A percentile compares a stretch with the other conserved stretches of the same genome.
phyloP scores from a whole-genome alignment of 306 rosid species.

The Potentilla sterilis region DNA sequence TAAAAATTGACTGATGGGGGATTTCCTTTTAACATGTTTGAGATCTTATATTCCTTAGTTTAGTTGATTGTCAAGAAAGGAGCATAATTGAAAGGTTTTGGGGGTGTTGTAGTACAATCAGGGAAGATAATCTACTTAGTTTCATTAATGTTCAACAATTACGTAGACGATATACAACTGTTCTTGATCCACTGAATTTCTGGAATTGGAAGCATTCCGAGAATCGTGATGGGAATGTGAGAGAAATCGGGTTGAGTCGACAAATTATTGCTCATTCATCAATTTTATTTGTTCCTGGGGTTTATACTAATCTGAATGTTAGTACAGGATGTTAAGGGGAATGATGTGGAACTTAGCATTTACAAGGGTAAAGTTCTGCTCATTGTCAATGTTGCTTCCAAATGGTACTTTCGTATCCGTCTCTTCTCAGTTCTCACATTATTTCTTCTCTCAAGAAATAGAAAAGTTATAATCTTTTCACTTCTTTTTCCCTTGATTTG shows the following conservation, averaged over 20 bases:
- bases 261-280: background rate
- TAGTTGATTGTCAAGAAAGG: constrained; percentile 5
- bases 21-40: background rate
- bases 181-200: background rate
- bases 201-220: background rate
- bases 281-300: background rate
- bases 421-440: background rate
- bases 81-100: background rate
- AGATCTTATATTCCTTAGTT: background rate
- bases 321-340: constrained; percentile 65
- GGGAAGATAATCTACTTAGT: background rate
- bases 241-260: background rate
- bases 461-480: background rate
- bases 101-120: background rate
- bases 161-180: background rate
- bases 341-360: constrained; percentile 51
- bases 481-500: constrained; percentile 17
- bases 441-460: background rate
- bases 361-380: constrained; percentile 74
- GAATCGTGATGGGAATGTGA: background rate
- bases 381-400: constrained; percentile 88
- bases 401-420: constrained; percentile 48
- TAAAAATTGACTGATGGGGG: constrained; percentile 5
- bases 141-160: background rate
- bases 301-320: constrained; percentile 1